Base-by-base conservation (phyloP, 2,329 filamentous ascomycete species). In the Ophiostoma tasmaniense region DNA sequence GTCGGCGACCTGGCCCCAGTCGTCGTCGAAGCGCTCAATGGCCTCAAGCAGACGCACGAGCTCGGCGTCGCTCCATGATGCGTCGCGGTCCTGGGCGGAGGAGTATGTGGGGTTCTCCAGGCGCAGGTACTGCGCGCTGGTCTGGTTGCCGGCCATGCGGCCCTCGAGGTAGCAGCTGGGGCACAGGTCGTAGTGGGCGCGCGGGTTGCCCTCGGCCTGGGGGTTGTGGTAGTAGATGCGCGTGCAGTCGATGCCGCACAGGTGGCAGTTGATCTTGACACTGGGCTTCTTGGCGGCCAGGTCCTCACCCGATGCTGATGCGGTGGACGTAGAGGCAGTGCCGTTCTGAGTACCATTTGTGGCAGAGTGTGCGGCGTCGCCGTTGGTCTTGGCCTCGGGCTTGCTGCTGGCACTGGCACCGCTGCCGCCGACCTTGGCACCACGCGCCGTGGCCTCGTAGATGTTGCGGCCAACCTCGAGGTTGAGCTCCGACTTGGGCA, bases 391-490 rank as follows among this genome's bases (percentile, higher is more conserved):
- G 72, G 83, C 83, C 66, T 91, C 89, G 0, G 84, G 78, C 73
- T 91, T 90, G 71, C 45, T 50, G 62, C 45, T 50, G 62, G 90
- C 89, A 67, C 62, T 64, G 62, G 85, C 89, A 25, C 64, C 17
- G 37, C 20, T 30, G 2, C 65, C 68, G n/a, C 52, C 65, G 65
- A 96, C 83, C 75, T 96, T 82, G 6, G 82, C 79, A 64, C 80
- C 90, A 79, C 96, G 94, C 73, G 93, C 90, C 76, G 90, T 93
- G 70, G 92, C 88, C 75, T 99, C 94, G 80, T 97, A 99, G 70
- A 98, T 93, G 78, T 97, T 98, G 72, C 95, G 91, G 72, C 93
- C 90, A 71, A 98, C 89, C 76, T 97, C 91, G n/a, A 97, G 85
- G 76, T 96, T 97, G 71, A 95, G 84, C 74, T 97, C 93, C 39